Percentiles rank a stretch among this genome's conserved stretches.
These are phyloP conservation scores for Annona cherimola DNA, from an alignment of 164 flowering plant species.

Conservation along the genomic window DNA sequence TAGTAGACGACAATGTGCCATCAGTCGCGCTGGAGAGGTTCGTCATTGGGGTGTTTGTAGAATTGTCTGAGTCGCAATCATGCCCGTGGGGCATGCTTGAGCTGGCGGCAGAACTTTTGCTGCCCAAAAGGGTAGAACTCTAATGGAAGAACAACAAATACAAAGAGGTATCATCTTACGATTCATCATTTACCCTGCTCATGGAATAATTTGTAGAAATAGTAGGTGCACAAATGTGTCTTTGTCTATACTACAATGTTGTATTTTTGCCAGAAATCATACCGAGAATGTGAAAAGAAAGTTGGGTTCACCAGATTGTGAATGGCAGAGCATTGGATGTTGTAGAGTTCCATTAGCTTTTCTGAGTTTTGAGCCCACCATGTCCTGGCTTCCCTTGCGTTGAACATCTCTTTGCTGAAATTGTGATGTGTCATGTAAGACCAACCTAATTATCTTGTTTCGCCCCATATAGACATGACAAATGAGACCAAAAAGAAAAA, in stretches of 20 bases:
- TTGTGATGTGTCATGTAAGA: neutral
- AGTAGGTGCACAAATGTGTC: neutral
- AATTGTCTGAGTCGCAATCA: neutral
- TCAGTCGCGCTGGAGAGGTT: neutral
- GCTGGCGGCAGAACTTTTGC: neutral
- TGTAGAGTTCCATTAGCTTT: slow-evolving; percentile 2
- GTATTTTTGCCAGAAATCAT: too few relatives aligned
- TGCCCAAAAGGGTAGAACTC: neutral
- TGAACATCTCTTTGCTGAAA: neutral
- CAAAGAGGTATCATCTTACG: neutral
- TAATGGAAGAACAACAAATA: neutral
- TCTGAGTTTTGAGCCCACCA: slow-evolving; percentile 1
- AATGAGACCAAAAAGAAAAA: neutral
- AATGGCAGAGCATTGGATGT: neutral
- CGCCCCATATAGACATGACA: neutral
- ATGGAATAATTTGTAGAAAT: neutral
- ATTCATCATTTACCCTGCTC: neutral
- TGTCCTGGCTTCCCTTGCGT: neutral
- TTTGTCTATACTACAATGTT: neutral
- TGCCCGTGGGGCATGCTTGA: neutral
- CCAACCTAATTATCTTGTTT: neutral
- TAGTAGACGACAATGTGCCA: neutral
- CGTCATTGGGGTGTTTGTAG: neutral
- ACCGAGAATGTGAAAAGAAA: neutral
- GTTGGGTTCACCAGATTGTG: neutral